These are phyloP conservation scores for Tetracentron sinense DNA, from an alignment of 164 flowering plant species.

Conservation along the genomic window DNA sequence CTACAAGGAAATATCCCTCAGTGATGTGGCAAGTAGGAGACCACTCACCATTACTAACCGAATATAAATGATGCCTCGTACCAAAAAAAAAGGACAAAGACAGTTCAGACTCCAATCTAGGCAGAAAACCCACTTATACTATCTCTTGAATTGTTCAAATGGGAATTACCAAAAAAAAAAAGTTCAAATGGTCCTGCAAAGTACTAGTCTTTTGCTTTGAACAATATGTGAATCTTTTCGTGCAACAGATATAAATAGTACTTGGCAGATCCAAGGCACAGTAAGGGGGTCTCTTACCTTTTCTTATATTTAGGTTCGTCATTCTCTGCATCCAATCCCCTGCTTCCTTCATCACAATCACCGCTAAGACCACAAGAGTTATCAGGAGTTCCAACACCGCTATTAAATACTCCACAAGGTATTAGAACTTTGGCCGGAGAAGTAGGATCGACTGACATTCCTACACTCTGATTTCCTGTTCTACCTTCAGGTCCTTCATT, in stretches of 20 bases:
- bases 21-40: no score
- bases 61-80: no score
- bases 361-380: conserved; percentile 57
- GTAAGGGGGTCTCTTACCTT: conserved; percentile 45
- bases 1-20: no score
- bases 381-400: conserved; percentile 36
- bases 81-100: no score
- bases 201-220: no score
- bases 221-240: neutral
- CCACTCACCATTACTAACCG: no score
- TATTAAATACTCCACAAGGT: conserved; percentile 24
- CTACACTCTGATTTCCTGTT: conserved; percentile 37
- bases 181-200: no score
- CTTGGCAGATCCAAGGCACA: neutral
- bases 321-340: conserved; percentile 42
- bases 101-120: no score
- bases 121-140: no score
- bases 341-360: conserved; percentile 59
- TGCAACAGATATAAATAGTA: neutral
- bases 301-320: conserved; percentile 59
- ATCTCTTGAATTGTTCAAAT: no score
- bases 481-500: conserved; percentile 41
- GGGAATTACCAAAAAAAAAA: no score
- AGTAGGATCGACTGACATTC: conserved; percentile 24
- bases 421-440: conserved; percentile 25